Conservation (phyloP, 257 asterid genomes). For the Nicotiana attenuata region DNA sequence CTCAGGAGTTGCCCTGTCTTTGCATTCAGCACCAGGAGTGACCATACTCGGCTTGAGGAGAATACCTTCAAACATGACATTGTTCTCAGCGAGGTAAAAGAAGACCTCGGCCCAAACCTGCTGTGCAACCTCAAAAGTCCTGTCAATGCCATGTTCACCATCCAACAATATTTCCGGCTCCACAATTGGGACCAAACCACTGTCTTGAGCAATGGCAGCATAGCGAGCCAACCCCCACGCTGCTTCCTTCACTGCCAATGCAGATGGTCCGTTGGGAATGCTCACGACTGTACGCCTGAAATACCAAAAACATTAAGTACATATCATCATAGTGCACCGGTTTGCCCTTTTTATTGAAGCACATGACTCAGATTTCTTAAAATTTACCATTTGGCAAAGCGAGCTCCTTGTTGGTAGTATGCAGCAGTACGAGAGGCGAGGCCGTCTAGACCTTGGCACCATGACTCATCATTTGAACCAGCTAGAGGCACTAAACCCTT, state of each 20-base stretch:
- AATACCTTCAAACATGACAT: slow-evolving; percentile 2
- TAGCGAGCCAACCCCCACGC: slow-evolving; percentile 24
- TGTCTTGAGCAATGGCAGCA: not conserved
- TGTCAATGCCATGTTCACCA: not conserved
- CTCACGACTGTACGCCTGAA: slow-evolving; percentile 23
- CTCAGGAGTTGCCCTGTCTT: slow-evolving; percentile 18
- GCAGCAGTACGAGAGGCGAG: slow-evolving; percentile 23
- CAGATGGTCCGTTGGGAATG: slow-evolving; percentile 29
- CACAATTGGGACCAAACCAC: not conserved
- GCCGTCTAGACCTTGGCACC: not conserved
- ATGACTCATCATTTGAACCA: not conserved
- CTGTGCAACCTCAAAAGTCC: not conserved
- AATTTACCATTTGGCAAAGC: slow-evolving; percentile 25
- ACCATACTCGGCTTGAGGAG: not conserved
- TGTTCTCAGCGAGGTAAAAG: slow-evolving; percentile 6
- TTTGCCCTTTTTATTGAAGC: too few species aligned
- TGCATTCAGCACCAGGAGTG: slow-evolving; percentile 13
- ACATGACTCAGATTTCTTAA: not conserved
- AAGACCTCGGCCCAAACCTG: slow-evolving; percentile 25
- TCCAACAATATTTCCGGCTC: not conserved
- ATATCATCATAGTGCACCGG: not conserved
- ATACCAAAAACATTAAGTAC: not conserved
- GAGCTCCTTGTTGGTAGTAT: slow-evolving; percentile 26
- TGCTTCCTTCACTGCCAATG: slow-evolving; percentile 27
- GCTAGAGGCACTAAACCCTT: slow-evolving; percentile 17